phyloP scores from a whole-genome alignment of 495 filamentous ascomycete species.

The Aspergillus olivimuriae region DNA sequence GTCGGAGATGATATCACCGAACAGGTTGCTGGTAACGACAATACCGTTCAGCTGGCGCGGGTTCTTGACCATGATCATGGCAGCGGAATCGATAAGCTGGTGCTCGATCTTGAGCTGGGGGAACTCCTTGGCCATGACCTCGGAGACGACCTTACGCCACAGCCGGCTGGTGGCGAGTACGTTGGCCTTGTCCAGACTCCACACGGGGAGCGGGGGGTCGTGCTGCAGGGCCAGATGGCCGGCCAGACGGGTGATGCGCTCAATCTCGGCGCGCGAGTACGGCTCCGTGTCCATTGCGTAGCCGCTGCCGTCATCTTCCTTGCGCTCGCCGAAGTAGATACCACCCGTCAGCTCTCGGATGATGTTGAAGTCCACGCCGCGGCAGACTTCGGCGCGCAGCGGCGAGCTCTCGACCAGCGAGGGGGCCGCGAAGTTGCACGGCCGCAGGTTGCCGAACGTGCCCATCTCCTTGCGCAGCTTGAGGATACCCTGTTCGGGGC shows the following conservation, averaged over 20 bases:
- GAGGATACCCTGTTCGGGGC: constrained; percentile 93
- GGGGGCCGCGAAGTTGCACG: constrained; percentile 93
- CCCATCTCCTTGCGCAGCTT: constrained; percentile 88
- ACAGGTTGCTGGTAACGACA: constrained; percentile 89
- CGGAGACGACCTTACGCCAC: constrained; percentile 82
- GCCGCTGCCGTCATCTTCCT: constrained; percentile 71
- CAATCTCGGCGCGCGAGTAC: constrained; percentile 82
- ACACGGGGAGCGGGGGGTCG: constrained; percentile 75
- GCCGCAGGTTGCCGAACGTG: constrained; percentile 95
- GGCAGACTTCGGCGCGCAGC: constrained; percentile 79
- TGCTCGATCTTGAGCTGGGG: constrained; percentile 78
- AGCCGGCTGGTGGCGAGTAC: constrained; percentile 85
- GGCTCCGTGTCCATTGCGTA: constrained; percentile 83
- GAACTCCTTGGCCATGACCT: constrained; percentile 77
- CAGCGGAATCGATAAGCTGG: constrained; percentile 91
- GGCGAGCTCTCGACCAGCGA: constrained; percentile 82
- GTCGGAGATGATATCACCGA: constrained; percentile 94
- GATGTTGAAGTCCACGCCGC: constrained; percentile 88
- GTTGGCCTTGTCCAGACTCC: constrained; percentile 94
- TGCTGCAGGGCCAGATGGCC: constrained; percentile 74
- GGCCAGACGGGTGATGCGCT: constrained; percentile 80
- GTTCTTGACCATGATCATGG: constrained; percentile 97
- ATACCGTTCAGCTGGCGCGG: constrained; percentile 87
- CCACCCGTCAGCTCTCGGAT: constrained; percentile 92
- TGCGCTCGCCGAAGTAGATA: constrained; percentile 94